Evolutionary conservation across 2,329 filamentous ascomycete genomes (phyloP).

Genomic region (Claviceps sp.): DNA sequence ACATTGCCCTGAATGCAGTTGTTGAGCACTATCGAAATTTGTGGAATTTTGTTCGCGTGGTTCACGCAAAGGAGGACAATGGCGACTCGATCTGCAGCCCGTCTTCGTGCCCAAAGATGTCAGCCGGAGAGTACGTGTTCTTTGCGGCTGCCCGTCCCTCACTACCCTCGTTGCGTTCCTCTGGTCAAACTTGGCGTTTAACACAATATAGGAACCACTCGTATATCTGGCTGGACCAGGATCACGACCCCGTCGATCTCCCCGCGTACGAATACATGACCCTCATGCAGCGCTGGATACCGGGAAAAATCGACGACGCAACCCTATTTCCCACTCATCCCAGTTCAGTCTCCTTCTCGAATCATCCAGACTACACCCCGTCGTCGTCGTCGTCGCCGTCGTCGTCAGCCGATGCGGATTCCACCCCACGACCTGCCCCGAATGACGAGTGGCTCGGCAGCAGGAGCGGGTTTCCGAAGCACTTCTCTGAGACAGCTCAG

Average conservation of each 20-base stretch:
- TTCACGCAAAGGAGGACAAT: slow-evolving; percentile 73
- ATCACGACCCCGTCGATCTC: slow-evolving; percentile 67
- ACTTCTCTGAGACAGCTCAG: slow-evolving; percentile 75
- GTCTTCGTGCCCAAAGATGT: slow-evolving; percentile 78
- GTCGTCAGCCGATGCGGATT: slow-evolving; percentile 25
- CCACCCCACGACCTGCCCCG: slow-evolving; percentile 28
- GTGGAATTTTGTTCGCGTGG: slow-evolving; percentile 76
- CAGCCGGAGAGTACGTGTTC: slow-evolving; percentile 59
- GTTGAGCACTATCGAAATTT: slow-evolving; percentile 86
- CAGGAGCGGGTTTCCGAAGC: slow-evolving; percentile 72
- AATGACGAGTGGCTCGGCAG: slow-evolving; percentile 66
- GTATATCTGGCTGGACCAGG: slow-evolving; percentile 78
- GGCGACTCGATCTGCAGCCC: slow-evolving; percentile 72
- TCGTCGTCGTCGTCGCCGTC: background rate
- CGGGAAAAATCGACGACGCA: slow-evolving; percentile 76
- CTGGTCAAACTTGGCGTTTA: background rate
- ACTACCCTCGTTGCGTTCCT: background rate
- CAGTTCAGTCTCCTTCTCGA: slow-evolving; percentile 45
- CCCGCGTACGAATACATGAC: slow-evolving; percentile 83
- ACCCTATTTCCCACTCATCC: slow-evolving; percentile 76
- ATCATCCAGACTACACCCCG: slow-evolving; percentile 37
- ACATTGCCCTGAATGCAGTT: slow-evolving; percentile 34
- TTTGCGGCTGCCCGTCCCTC: background rate
- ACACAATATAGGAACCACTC: slow-evolving; percentile 55
- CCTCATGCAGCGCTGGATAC: slow-evolving; percentile 87